Conservation (phyloP, 345 rosid species). For the Lepidium didymum region DNA sequence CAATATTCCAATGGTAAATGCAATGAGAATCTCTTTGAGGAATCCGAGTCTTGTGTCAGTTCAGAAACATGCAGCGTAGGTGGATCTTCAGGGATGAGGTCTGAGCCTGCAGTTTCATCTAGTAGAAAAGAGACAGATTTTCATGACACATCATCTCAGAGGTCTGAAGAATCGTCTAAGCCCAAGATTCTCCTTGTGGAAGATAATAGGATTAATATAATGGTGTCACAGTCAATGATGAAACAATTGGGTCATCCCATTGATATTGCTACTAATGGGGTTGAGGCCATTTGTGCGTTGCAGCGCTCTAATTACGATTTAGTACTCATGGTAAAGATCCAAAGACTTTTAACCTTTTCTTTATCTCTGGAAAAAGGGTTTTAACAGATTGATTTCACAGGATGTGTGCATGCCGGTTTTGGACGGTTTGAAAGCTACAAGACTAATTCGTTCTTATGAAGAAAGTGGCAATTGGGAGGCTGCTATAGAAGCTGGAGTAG, state of each 20-base stretch:
- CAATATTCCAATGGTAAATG: not conserved
- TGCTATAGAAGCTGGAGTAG: constrained; percentile 55
- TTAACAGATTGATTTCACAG: constrained; percentile 18
- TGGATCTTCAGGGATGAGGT: constrained; percentile 17
- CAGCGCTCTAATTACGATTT: constrained; percentile 49
- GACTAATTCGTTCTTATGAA: constrained; percentile 60
- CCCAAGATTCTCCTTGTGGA: constrained; percentile 97
- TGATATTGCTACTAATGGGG: constrained; percentile 58
- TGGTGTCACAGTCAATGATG: constrained; percentile 78
- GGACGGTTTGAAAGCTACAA: constrained; percentile 77
- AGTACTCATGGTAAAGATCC: constrained; percentile 43
- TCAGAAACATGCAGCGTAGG: constrained; percentile 32
- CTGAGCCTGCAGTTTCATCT: constrained; percentile 30
- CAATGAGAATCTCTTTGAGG: not conserved
- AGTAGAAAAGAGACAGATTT: constrained; percentile 17
- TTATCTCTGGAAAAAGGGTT: not conserved
- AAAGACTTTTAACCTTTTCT: not conserved
- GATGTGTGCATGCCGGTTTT: constrained; percentile 79
- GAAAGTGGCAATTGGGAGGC: constrained; percentile 69
- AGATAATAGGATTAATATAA: constrained; percentile 86
- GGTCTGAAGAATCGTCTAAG: constrained; percentile 22
- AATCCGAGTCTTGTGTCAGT: constrained; percentile 22
- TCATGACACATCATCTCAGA: too few species aligned
- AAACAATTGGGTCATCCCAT: constrained; percentile 59
- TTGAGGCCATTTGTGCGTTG: constrained; percentile 62